These are phyloP conservation scores for Quillaja saponaria DNA, from an alignment of 306 rosid species.

Conservation along the genomic window DNA sequence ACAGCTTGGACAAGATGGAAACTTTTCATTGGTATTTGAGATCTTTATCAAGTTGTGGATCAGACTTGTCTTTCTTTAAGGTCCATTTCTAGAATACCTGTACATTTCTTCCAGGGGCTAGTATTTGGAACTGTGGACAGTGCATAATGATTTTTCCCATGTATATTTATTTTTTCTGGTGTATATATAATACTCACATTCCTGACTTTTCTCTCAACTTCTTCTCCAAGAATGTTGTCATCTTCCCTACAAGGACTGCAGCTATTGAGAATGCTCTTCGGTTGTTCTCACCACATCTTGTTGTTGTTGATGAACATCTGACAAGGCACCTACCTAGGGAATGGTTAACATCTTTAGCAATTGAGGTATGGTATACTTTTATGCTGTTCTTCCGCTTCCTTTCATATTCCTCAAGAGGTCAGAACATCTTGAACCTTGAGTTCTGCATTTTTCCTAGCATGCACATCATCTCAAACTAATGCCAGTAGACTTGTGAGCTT, in stretches of 20 bases:
- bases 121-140: slow-evolving; percentile 16
- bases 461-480: slow-evolving; percentile 7
- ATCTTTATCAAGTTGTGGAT: too few relatives aligned
- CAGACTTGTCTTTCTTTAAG: too few relatives aligned
- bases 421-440: background rate
- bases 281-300: slow-evolving; percentile 87
- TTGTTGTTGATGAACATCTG: slow-evolving; percentile 92
- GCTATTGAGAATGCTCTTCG: slow-evolving; percentile 95
- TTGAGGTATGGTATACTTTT: slow-evolving; percentile 57
- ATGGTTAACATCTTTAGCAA: slow-evolving; percentile 78
- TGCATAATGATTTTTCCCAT: background rate
- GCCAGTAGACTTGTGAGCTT: background rate
- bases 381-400: background rate
- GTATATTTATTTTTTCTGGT: slow-evolving; percentile 6
- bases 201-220: slow-evolving; percentile 44
- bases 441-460: background rate
- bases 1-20: too few relatives aligned
- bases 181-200: slow-evolving; percentile 15
- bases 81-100: too few relatives aligned
- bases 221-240: slow-evolving; percentile 74
- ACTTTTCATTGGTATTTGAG: too few relatives aligned
- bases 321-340: slow-evolving; percentile 78
- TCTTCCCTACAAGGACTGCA: slow-evolving; percentile 89
- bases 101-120: background rate
- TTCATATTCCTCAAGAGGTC: slow-evolving; percentile 3